Percentiles rank a stretch among this genome's conserved stretches.
Conservation (phyloP, 1,139 yeast genomes). For the Sporopachydermia cereana region DNA sequence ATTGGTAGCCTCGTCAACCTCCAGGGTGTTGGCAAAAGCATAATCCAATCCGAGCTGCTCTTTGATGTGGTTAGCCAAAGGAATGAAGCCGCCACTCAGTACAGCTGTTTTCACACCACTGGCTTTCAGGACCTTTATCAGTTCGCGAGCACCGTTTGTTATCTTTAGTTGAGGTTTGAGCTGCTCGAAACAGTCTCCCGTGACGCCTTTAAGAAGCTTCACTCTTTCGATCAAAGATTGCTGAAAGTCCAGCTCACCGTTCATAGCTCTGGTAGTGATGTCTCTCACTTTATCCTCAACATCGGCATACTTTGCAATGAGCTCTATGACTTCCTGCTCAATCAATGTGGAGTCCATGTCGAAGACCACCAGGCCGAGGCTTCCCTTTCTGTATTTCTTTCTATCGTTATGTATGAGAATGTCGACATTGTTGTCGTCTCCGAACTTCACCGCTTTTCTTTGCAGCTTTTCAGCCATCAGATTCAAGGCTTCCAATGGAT, state of each 20-base stretch:
- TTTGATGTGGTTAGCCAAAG: conserved; percentile 71
- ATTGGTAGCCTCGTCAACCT: conserved; percentile 38
- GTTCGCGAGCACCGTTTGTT: conserved; percentile 74
- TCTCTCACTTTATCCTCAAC: conserved; percentile 66
- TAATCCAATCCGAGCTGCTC: conserved; percentile 62
- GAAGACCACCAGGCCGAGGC: conserved; percentile 58
- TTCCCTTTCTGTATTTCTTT: conserved; percentile 9
- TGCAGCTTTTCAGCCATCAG: conserved; percentile 11
- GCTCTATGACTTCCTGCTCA: conserved; percentile 91
- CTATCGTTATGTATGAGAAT: conserved; percentile 10
- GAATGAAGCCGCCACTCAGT: conserved; percentile 89
- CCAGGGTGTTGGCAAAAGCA: conserved; percentile 69
- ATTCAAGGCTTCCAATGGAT: conserved; percentile 6
- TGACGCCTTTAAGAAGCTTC: conserved; percentile 65
- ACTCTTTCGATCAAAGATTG: conserved; percentile 74
- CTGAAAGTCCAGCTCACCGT: conserved; percentile 87
- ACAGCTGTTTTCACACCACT: conserved; percentile 71
- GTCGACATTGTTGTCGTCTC: conserved; percentile 10
- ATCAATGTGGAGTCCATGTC: conserved; percentile 98
- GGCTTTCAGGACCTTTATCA: conserved; percentile 49
- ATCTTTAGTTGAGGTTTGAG: conserved; percentile 55
- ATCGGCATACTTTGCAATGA: conserved; percentile 81
- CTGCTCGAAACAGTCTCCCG: conserved; percentile 69
- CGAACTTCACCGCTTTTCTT: conserved; percentile 4
- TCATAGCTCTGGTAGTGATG: conserved; percentile 93